Evolutionary conservation across 169 alveolate species (phyloP).

Genomic region (Eimeria nieschulzi): DNA sequence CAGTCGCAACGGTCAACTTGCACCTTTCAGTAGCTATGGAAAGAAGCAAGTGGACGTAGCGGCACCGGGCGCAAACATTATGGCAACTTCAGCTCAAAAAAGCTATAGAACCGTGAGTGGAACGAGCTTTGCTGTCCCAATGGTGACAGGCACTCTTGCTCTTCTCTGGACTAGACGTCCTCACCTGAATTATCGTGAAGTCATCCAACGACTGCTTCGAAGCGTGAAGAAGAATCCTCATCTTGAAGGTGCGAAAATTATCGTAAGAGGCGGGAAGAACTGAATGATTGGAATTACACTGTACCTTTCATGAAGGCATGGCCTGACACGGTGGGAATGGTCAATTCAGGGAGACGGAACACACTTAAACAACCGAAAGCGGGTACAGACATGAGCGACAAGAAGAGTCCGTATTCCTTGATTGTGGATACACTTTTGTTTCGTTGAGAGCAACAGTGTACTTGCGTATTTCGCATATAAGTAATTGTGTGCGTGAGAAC

Average conservation of each 20-base stretch:
- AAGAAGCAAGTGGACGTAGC: slow-evolving; percentile 75
- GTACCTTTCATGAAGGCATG: no score
- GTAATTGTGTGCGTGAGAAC: no score
- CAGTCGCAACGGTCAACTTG: slow-evolving; percentile 71
- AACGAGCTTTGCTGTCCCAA: slow-evolving; percentile 82
- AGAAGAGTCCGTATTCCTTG: background rate
- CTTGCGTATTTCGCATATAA: background rate
- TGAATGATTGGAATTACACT: no score
- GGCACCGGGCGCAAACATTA: slow-evolving; percentile 75
- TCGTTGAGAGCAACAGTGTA: background rate
- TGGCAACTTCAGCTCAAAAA: slow-evolving; percentile 63
- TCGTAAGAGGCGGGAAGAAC: no score
- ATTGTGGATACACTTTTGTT: background rate
- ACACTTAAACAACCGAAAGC: background rate
- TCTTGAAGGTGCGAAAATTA: slow-evolving; percentile 51
- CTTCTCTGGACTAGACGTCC: slow-evolving; percentile 80
- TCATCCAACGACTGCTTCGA: slow-evolving; percentile 72
- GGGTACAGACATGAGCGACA: background rate
- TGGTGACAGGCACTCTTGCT: slow-evolving; percentile 82
- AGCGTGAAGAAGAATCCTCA: slow-evolving; percentile 69
- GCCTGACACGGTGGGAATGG: no score
- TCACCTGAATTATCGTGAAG: slow-evolving; percentile 74
- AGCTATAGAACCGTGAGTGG: slow-evolving; percentile 79
- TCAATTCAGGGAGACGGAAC: background rate
- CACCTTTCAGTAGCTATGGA: slow-evolving; percentile 75